Percentiles rank a stretch among this genome's conserved stretches.
Conservation (phyloP, 306 rosid species). For the Mimosa pudica region DNA sequence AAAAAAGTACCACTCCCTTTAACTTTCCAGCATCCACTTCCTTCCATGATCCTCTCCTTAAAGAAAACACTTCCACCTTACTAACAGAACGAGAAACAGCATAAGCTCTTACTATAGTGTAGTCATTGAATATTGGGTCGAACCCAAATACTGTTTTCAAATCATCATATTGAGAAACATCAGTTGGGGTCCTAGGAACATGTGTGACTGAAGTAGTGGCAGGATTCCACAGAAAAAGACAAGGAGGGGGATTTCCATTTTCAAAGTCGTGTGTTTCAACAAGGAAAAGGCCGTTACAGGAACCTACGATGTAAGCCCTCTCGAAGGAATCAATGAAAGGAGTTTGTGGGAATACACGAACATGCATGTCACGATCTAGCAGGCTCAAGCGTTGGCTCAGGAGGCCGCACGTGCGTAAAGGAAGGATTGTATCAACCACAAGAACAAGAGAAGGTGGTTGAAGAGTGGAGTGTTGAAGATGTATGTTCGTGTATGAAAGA, state of each 20-base stretch:
- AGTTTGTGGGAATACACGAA: no score
- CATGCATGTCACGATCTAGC: no score
- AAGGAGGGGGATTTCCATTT: neutral
- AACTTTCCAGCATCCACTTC: neutral
- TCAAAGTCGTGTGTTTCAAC: no score
- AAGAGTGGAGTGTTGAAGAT: no score
- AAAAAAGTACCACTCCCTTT: neutral
- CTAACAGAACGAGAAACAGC: neutral
- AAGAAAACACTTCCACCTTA: neutral
- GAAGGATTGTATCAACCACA: no score
- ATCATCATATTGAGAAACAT: rapidly evolving
- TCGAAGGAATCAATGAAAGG: no score
- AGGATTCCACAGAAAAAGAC: neutral
- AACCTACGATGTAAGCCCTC: no score
- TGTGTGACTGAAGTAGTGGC: neutral
- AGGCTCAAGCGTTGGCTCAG: no score
- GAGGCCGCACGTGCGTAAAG: no score
- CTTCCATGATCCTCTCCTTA: neutral
- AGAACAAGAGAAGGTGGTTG: no score
- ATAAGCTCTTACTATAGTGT: neutral
- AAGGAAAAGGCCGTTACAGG: no score
- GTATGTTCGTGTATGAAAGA: no score
- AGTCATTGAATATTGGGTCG: neutral
- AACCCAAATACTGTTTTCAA: neutral
- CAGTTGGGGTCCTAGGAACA: neutral